Base-by-base conservation (phyloP, 495 filamentous ascomycete species). In the Zalerion maritima region DNA sequence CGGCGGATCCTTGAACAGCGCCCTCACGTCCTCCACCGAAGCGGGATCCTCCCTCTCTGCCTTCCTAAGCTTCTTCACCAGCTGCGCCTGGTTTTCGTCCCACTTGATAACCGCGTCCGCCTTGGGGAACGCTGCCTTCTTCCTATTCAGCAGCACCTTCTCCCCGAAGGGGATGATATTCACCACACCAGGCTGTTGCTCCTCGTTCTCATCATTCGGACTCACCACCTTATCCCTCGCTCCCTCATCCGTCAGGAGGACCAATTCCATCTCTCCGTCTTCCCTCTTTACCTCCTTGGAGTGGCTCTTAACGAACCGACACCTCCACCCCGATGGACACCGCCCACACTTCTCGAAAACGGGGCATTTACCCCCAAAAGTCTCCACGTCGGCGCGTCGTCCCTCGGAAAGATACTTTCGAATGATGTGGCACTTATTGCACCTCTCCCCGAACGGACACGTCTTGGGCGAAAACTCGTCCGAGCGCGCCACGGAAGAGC, bases 281-380 rank as follows among this genome's bases (percentile, higher is more conserved):
- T 69, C 70, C 4, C 57, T 69, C 28, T 75, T 67, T 15, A 78
- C 49, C 52, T 93, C 82, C 28, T 71, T 62, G 36, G 76, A 80
- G 49, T 97, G 89, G 21, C 78, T 83, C 28, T 61, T 62, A 10
- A 81, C 75, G 43, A 92, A 84, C 8, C 87, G 80, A 49, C 89
- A 97, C 43, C 79, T 91, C 85, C 86, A 97, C 2, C 89, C 89
- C 10, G 73, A 67, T 29, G 58, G 54, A 42, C 89, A 97, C 39
- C 59, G 69, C 18, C 89, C 91, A 15, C 69, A 62, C 6, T 58
- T 64, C 40, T 84, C 75, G 55, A 67, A 93, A 9, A 86, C 64
- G 0, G 86, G 85, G 46, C 89, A 97, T 14, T 75, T 51, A 0
- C 81, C 77, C 30, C 57, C 58, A 36, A 91, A 73, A 0, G 78